These are phyloP conservation scores for Tolypocladium inflatum DNA, from an alignment of 2,329 filamentous ascomycete species.

Conservation along the genomic window DNA sequence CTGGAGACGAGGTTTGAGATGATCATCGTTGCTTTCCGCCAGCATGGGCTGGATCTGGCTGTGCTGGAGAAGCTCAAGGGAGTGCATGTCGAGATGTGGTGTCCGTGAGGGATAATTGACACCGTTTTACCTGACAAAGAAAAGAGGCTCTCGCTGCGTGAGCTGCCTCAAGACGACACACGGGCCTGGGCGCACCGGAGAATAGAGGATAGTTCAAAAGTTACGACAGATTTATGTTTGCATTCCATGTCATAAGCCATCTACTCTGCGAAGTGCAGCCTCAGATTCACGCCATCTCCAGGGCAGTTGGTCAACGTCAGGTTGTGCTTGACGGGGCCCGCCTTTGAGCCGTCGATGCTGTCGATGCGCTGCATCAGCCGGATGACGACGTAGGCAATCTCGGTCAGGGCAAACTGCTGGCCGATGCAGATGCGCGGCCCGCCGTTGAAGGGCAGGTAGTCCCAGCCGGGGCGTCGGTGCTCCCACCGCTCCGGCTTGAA, in stretches of 20 bases:
- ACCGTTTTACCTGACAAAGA: too few species aligned
- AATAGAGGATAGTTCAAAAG: too few species aligned
- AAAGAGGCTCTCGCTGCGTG: too few species aligned
- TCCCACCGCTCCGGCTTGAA: constrained; percentile 31
- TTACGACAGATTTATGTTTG: not conserved
- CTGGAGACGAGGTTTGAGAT: constrained; percentile 29
- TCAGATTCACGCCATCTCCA: constrained; percentile 10
- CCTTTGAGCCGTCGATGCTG: constrained; percentile 9
- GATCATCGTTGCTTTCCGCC: constrained; percentile 33
- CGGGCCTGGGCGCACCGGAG: too few species aligned
- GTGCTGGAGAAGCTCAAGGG: constrained; percentile 23
- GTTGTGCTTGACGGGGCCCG: constrained; percentile 9
- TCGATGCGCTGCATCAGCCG: constrained; percentile 12
- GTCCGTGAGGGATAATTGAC: constrained; percentile 6
- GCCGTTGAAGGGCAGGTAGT: constrained; percentile 17
- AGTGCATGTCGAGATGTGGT: constrained; percentile 30
- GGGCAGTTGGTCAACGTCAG: constrained; percentile 11
- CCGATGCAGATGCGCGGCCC: constrained; percentile 18
- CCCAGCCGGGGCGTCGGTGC: constrained; percentile 14
- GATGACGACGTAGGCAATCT: constrained; percentile 12
- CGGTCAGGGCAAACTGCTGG: constrained; percentile 16
- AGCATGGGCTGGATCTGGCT: constrained; percentile 30
- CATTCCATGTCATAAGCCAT: not conserved
- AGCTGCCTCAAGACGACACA: too few species aligned
- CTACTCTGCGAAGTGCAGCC: constrained; percentile 9